Evolutionary conservation across 2,329 filamentous ascomycete genomes (phyloP).

Genomic region (Colletotrichum gigasporum): DNA sequence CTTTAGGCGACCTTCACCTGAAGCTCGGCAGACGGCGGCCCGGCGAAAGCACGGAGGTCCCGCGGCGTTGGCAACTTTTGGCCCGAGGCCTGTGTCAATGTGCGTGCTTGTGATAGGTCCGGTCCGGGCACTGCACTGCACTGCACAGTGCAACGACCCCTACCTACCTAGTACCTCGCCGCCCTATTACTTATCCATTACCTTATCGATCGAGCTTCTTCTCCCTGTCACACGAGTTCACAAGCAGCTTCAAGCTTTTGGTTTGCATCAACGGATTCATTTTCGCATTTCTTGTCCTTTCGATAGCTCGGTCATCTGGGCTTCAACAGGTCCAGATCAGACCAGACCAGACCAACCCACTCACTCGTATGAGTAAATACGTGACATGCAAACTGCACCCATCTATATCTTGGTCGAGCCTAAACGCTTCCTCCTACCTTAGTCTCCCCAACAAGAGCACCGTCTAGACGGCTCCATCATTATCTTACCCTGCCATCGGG

Average conservation of each 20-base stretch:
- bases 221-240: neutral
- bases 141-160: neutral
- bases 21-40: constrained; percentile 4
- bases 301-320: neutral
- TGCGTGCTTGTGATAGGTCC: neutral
- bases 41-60: constrained; percentile 8
- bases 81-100: neutral
- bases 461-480: neutral
- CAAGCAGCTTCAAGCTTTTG: neutral
- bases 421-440: neutral
- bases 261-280: constrained; percentile 2
- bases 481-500: neutral
- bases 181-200: constrained; percentile 16
- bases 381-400: no score
- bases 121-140: neutral
- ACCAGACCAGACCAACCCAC: neutral
- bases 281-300: neutral
- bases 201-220: neutral
- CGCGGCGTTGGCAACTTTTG: neutral
- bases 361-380: neutral
- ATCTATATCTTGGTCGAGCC: no score
- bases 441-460: neutral
- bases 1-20: neutral
- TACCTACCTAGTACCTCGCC: neutral
- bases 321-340: neutral